A percentile compares a stretch with the other conserved stretches of the same genome.
Conservation (phyloP, 2,329 filamentous ascomycete species). For the Calonectria henricotiae region DNA sequence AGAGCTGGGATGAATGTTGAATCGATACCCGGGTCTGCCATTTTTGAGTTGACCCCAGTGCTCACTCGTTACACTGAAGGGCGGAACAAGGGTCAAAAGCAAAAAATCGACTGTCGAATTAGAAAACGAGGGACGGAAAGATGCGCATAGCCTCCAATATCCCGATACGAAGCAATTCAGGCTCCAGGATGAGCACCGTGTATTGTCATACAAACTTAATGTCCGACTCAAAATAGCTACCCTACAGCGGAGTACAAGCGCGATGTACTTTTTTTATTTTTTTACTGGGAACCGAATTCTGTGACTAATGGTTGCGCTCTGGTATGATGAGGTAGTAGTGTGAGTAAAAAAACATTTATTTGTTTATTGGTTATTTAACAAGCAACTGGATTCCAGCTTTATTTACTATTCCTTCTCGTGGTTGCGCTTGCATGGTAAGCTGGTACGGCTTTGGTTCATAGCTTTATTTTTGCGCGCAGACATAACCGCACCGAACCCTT, state of each 20-base stretch:
- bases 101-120: neutral
- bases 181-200: neutral
- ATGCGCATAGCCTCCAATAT: neutral
- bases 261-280: too few species aligned
- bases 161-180: conserved; percentile 8
- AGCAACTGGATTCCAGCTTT: too few species aligned
- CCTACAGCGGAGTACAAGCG: conserved; percentile 5
- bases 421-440: too few species aligned
- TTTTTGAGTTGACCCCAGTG: conserved; percentile 47
- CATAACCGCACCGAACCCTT: neutral
- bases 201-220: neutral
- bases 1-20: conserved; percentile 82
- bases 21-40: conserved; percentile 73
- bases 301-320: too few species aligned
- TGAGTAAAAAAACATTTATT: too few species aligned
- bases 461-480: neutral
- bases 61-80: neutral
- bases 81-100: neutral
- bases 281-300: too few species aligned
- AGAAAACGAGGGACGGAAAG: neutral
- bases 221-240: conserved; percentile 11
- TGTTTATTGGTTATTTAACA: too few species aligned
- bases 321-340: too few species aligned
- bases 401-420: too few species aligned
- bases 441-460: too few species aligned